A percentile compares a stretch with the other conserved stretches of the same genome.
Evolutionary conservation across 306 rosid genomes (phyloP).

Genomic region (Fragaria vesca): DNA sequence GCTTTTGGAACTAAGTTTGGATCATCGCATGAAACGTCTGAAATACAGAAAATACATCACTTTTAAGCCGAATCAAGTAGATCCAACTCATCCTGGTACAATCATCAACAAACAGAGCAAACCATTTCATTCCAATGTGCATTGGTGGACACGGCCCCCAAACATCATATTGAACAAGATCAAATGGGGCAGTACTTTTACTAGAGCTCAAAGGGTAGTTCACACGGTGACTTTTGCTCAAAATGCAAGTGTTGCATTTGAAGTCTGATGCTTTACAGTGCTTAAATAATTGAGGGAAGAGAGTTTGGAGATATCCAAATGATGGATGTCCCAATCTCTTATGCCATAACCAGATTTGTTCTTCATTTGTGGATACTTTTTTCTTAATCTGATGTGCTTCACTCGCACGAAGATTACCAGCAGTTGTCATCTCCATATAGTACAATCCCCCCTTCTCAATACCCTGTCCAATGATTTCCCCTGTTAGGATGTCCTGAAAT

Average conservation of each 20-base stretch:
- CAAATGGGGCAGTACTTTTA: not conserved
- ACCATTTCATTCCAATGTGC: not conserved
- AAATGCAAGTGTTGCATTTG: not conserved
- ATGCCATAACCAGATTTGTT: constrained; percentile 4
- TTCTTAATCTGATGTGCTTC: too few species aligned
- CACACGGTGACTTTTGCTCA: not conserved
- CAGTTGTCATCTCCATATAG: too few species aligned
- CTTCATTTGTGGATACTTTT: not conserved
- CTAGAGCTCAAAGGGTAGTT: too few species aligned
- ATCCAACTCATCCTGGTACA: not conserved
- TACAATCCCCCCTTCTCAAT: too few species aligned
- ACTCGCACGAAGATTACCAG: too few species aligned
- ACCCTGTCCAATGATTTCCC: too few species aligned
- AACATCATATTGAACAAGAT: not conserved
- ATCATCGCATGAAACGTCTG: not conserved
- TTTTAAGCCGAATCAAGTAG: not conserved
- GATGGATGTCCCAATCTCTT: not conserved
- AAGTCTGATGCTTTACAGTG: not conserved
- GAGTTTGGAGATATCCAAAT: not conserved
- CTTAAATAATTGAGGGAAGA: not conserved
- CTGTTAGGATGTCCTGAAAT: too few species aligned
- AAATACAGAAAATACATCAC: not conserved
- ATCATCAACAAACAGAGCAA: not conserved
- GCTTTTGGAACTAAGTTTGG: not conserved
- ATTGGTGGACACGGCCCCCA: not conserved